Conservation (phyloP, 345 rosid species). For the Limnanthes douglasii region DNA sequence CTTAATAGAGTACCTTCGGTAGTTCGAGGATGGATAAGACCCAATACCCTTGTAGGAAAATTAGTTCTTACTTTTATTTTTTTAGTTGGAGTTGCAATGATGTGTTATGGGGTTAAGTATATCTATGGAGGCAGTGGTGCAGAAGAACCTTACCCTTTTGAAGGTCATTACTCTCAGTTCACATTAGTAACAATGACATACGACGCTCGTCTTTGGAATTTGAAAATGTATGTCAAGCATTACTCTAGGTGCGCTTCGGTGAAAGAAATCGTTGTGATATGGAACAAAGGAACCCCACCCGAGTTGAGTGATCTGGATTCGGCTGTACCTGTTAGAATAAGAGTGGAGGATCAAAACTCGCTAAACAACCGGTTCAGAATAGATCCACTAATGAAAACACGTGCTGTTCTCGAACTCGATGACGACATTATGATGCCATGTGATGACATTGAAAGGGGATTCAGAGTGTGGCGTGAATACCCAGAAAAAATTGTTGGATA, state of each 20-base stretch:
- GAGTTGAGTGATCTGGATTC: conserved; percentile 50
- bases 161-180: conserved; percentile 74
- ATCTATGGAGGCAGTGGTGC: conserved; percentile 84
- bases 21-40: conserved; percentile 49
- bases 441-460: conserved; percentile 70
- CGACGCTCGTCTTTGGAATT: conserved; percentile 95
- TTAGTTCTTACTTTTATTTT: conserved; percentile 28
- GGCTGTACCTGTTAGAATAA: conserved; percentile 71
- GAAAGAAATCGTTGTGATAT: conserved; percentile 81
- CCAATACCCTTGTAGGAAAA: conserved; percentile 34
- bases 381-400: conserved; percentile 53
- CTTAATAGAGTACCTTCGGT: conserved; percentile 46
- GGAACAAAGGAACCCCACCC: conserved; percentile 94
- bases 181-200: conserved; percentile 89
- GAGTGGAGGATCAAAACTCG: conserved; percentile 59
- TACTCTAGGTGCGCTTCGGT: conserved; percentile 91
- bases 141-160: conserved; percentile 41
- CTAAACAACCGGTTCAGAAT: conserved; percentile 74
- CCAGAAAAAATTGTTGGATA: conserved; percentile 83
- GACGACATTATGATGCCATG: conserved; percentile 96
- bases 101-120: conserved; percentile 38
- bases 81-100: conserved; percentile 29
- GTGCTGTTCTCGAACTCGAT: conserved; percentile 87
- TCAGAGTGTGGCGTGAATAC: conserved; percentile 72
- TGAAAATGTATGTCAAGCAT: conserved; percentile 82